Percentiles rank a stretch among this genome's conserved stretches.
Evolutionary conservation across 768 basidiomycete genomes (phyloP).

Genomic region (Suillus ampliporus): DNA sequence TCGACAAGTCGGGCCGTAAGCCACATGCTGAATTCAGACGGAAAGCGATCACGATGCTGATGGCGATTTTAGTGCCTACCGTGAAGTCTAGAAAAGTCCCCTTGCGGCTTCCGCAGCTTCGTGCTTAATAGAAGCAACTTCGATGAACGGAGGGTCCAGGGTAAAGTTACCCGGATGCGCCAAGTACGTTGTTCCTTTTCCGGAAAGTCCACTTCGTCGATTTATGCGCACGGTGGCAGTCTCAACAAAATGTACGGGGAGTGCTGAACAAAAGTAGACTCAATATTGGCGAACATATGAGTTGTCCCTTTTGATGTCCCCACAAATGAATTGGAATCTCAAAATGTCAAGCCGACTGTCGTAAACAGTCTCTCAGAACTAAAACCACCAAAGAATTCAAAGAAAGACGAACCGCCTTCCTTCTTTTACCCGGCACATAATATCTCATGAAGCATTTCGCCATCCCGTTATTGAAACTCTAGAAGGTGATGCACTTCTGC

Average conservation of each 20-base stretch:
- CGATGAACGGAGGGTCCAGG: conserved; percentile 72
- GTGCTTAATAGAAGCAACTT: conserved; percentile 64
- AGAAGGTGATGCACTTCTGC: too few species aligned
- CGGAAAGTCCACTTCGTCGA: conserved; percentile 2
- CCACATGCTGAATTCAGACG: background rate
- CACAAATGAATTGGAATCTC: background rate
- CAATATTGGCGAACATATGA: conserved; percentile 68
- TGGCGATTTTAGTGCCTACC: conserved; percentile 38
- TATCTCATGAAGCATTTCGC: too few species aligned
- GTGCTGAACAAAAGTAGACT: conserved; percentile 81
- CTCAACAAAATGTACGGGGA: conserved; percentile 69
- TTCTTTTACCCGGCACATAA: too few species aligned
- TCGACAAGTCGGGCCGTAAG: conserved; percentile 65
- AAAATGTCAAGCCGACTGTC: background rate
- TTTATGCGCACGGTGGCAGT: conserved; percentile 49
- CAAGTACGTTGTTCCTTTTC: conserved; percentile 46
- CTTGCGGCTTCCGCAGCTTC: conserved; percentile 84
- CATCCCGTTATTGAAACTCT: too few species aligned
- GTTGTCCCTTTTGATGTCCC: conserved; percentile 72
- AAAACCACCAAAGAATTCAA: background rate
- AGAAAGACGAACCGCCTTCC: too few species aligned
- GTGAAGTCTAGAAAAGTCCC: conserved; percentile 63
- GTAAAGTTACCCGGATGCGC: conserved; percentile 76
- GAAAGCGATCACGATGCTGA: conserved; percentile 10
- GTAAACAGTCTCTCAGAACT: background rate